phyloP scores from a whole-genome alignment of 2,329 filamentous ascomycete species.

The Calonectria pseudoturangicola region DNA sequence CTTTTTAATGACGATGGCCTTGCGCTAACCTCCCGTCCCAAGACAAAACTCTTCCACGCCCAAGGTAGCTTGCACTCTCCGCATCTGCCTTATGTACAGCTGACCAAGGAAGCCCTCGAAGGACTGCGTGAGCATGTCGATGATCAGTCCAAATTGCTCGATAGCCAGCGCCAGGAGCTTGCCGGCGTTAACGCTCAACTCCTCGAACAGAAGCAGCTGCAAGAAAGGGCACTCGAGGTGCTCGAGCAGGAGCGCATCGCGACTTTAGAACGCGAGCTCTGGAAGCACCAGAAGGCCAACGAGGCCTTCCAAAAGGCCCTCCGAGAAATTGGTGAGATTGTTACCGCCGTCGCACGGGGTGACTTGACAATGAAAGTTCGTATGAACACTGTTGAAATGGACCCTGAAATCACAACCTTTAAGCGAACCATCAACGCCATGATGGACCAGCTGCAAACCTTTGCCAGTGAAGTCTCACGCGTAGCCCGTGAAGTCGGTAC shows the following conservation, averaged over 20 bases:
- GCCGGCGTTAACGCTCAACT: conserved; percentile 90
- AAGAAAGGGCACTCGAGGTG: conserved; percentile 86
- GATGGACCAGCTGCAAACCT: conserved; percentile 98
- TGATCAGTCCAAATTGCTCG: conserved; percentile 93
- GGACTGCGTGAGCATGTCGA: conserved; percentile 93
- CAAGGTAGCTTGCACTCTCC: conserved; percentile 64
- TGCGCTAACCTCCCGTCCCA: conserved; percentile 64
- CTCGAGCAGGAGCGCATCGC: conserved; percentile 92
- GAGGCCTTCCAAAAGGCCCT: conserved; percentile 98
- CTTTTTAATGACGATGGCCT: conserved; percentile 75
- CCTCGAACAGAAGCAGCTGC: conserved; percentile 88
- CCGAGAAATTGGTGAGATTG: conserved; percentile 96
- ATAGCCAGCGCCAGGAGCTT: conserved; percentile 90
- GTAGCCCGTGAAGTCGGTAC: conserved; percentile 97
- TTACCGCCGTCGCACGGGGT: conserved; percentile 95
- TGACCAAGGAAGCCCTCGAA: conserved; percentile 88
- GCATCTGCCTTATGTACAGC: conserved; percentile 65
- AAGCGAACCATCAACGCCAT: conserved; percentile 99
- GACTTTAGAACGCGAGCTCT: conserved; percentile 92
- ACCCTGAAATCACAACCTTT: conserved; percentile 98
- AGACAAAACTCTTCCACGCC: conserved; percentile 68
- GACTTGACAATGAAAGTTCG: conserved; percentile 97
- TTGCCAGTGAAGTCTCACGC: conserved; percentile 96
- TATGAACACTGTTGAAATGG: conserved; percentile 97
- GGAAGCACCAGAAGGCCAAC: conserved; percentile 98